phyloP scores from a whole-genome alignment of 2,329 filamentous ascomycete species.

The Fusarium euwallaceae region DNA sequence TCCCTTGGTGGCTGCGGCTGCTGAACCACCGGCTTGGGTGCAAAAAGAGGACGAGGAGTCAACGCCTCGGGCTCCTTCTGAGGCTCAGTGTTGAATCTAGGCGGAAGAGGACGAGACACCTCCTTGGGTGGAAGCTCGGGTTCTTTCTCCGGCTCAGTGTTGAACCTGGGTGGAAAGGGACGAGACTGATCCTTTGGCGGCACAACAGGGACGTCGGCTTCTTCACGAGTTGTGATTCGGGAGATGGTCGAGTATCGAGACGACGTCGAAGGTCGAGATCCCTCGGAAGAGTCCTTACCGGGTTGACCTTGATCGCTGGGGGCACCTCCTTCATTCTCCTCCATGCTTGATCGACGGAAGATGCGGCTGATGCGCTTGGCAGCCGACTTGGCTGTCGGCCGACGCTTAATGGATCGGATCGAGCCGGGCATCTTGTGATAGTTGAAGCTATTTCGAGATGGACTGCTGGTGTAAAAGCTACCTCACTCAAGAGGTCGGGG shows the following conservation, averaged over 20 bases:
- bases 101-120: slow-evolving; percentile 11
- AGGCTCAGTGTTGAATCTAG: slow-evolving; percentile 25
- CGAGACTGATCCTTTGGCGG: slow-evolving; percentile 23
- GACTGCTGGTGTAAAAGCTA: neutral
- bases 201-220: slow-evolving; percentile 9
- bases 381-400: slow-evolving; percentile 32
- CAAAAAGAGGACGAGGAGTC: slow-evolving; percentile 20
- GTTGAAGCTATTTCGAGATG: neutral
- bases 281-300: slow-evolving; percentile 26
- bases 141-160: slow-evolving; percentile 21
- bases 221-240: slow-evolving; percentile 29
- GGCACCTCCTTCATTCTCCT: slow-evolving; percentile 15
- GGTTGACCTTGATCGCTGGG: neutral
- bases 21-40: neutral
- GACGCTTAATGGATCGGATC: slow-evolving; percentile 34
- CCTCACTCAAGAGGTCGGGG: neutral
- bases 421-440: slow-evolving; percentile 25
- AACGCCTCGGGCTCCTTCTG: neutral
- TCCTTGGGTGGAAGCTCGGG: neutral
- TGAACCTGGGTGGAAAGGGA: slow-evolving; percentile 15
- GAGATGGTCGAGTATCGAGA: slow-evolving; percentile 35
- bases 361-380: slow-evolving; percentile 40
- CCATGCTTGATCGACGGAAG: slow-evolving; percentile 32
- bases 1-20: neutral
- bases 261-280: slow-evolving; percentile 14